phyloP scores from a whole-genome alignment of 306 rosid genomes.

The Elaeagnus macrophylla region DNA sequence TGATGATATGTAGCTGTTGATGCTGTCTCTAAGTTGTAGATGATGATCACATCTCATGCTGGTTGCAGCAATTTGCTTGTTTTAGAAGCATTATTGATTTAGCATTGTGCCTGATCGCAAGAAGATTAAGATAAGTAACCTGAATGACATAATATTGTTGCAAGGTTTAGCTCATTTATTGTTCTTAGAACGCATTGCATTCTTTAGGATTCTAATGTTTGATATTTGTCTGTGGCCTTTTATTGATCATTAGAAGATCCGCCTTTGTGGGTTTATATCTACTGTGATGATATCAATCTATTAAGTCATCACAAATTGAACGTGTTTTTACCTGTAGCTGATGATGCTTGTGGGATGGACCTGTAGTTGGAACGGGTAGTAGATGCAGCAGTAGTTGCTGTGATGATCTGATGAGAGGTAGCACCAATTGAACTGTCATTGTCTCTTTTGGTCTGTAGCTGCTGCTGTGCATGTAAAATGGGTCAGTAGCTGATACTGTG shows the following conservation, averaged over 20 bases:
- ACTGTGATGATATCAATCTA: constrained; percentile 27
- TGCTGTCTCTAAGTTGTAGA: constrained; percentile 58
- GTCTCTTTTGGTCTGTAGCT: neutral
- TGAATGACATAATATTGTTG: constrained; percentile 42
- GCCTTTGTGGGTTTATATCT: constrained; percentile 26
- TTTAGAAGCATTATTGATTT: constrained; percentile 52
- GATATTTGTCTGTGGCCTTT: constrained; percentile 25
- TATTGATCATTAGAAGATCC: constrained; percentile 6
- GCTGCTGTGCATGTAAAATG: constrained; percentile 28
- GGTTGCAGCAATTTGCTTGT: constrained; percentile 63
- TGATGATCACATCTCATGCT: constrained; percentile 67
- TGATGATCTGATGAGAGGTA: neutral
- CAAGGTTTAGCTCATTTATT: constrained; percentile 42
- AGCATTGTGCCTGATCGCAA: constrained; percentile 48
- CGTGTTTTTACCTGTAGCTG: constrained; percentile 39
- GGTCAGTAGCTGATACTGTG: constrained; percentile 6
- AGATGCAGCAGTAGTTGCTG: constrained; percentile 1
- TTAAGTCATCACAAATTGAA: constrained; percentile 27
- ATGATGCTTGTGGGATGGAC: constrained; percentile 17
- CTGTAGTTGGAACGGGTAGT: neutral
- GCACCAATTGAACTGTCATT: neutral
- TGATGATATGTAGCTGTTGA: constrained; percentile 48
- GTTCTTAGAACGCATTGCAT: constrained; percentile 26
- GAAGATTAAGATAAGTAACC: constrained; percentile 36
- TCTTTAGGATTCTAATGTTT: constrained; percentile 31